A percentile compares a stretch with the other conserved stretches of the same genome.
These are phyloP conservation scores for Ligustrum vulgare DNA, from an alignment of 257 asterid species.

Conservation along the genomic window DNA sequence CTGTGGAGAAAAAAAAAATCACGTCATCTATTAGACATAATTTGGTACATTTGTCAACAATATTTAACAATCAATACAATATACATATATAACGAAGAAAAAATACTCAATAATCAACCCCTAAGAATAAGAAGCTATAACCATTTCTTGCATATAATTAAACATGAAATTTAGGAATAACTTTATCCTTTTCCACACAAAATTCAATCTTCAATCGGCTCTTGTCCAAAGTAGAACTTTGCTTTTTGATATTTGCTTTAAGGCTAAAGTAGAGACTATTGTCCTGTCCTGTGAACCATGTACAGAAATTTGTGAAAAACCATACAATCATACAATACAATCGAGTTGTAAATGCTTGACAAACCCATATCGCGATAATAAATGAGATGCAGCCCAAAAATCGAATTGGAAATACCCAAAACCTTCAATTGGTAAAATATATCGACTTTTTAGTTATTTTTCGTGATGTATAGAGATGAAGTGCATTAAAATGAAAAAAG, in stretches of 20 bases:
- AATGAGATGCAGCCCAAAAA: not conserved
- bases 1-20: too few species aligned
- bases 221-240: not conserved
- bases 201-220: not conserved
- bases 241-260: constrained; percentile 1
- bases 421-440: not conserved
- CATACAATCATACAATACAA: not conserved
- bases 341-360: too few species aligned
- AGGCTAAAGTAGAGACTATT: constrained; percentile 3
- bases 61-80: too few species aligned
- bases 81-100: too few species aligned
- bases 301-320: too few species aligned
- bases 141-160: too few species aligned
- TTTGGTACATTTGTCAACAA: too few species aligned
- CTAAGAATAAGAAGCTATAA: too few species aligned
- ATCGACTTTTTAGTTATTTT: not conserved
- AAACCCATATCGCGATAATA: too few species aligned
- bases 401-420: not conserved
- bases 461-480: not conserved
- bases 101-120: too few species aligned
- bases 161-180: not conserved
- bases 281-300: not conserved
- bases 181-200: not conserved
- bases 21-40: too few species aligned
- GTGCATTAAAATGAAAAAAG: not conserved